Evolutionary conservation across 2,329 filamentous ascomycete species (phyloP), one percentile per base, ranked within the genome.

Genomic region (Aspergillus sp.): DNA sequence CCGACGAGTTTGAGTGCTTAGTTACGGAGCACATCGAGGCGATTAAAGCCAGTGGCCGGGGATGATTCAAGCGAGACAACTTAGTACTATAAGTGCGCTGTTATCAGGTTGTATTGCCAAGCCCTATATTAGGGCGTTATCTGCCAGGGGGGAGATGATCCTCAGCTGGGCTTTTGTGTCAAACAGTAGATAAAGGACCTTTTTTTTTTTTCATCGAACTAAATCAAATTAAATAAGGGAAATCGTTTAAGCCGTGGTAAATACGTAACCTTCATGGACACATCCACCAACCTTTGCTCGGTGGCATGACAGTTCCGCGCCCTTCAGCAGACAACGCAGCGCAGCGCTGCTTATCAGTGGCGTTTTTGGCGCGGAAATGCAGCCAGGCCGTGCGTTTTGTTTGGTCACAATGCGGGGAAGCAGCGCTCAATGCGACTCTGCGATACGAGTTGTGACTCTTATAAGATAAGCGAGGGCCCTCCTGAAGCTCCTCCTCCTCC

Each of bases 1-100:
- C 64, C 1, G 62, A 63, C 24, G 68, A 70, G 11, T 73, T 66
- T 44, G 64, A 62, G 15, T 72, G 71, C 45, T 44, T 73, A 52
- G 71, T 73, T 8, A 73, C 68, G 4, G 65, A 71, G 32, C 71
- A 73, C 60, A 51, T 72, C 15, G 58, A 52, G n/a, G 53, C 53
- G 2, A 64, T 64, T n/a, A 44, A 3, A 62, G 55, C 26, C 34
- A 45, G 50, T 36, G 50, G 30, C 5, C 24, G 20, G 42, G 26
- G 26, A 11, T 30, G 26, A 30, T 9, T 30, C 26, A 4, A 11
- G 9, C 9, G 26, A 9, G 9, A 12, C 26, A 11, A 9, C 26
- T 30, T 30, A 9, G 3, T 30, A 30, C 26, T 30, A 11, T 30
- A 12, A 30, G 1, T 4, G 0, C 7, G 22, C 3, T 30, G 26